A percentile compares a stretch with the other conserved stretches of the same genome.
phyloP scores from a whole-genome alignment of 176 grass and related monocot genomes.

The Triticum urartu region DNA sequence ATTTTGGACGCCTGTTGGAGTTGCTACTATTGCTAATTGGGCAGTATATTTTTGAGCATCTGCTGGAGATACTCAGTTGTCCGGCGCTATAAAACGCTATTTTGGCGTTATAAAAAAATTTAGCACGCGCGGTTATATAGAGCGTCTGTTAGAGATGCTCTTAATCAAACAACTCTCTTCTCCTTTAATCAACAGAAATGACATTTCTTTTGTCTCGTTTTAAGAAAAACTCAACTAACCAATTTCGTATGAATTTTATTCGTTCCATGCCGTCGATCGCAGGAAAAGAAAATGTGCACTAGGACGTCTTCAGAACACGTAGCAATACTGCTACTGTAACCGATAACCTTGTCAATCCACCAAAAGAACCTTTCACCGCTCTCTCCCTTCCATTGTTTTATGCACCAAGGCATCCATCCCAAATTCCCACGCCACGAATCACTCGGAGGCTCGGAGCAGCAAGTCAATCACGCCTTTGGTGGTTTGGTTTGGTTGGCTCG shows the following conservation, averaged over 20 bases:
- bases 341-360: neutral
- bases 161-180: too few species aligned
- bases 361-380: neutral
- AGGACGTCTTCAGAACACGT: neutral
- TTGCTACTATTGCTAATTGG: too few species aligned
- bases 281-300: neutral
- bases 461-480: neutral
- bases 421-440: neutral
- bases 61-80: too few species aligned
- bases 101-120: too few species aligned
- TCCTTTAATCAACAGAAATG: too few species aligned
- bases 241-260: neutral
- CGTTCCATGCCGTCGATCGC: neutral
- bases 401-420: neutral
- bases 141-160: too few species aligned
- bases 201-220: too few species aligned
- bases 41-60: too few species aligned
- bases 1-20: too few species aligned
- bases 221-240: neutral
- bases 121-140: too few species aligned
- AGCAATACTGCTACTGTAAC: neutral
- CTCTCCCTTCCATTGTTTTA: neutral
- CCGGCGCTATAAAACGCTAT: too few species aligned
- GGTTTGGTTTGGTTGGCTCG: neutral
- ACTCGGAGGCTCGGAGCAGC: neutral